phyloP scores from a whole-genome alignment of 2,329 filamentous ascomycete genomes.

The Rhinocladiella mackenziei region DNA sequence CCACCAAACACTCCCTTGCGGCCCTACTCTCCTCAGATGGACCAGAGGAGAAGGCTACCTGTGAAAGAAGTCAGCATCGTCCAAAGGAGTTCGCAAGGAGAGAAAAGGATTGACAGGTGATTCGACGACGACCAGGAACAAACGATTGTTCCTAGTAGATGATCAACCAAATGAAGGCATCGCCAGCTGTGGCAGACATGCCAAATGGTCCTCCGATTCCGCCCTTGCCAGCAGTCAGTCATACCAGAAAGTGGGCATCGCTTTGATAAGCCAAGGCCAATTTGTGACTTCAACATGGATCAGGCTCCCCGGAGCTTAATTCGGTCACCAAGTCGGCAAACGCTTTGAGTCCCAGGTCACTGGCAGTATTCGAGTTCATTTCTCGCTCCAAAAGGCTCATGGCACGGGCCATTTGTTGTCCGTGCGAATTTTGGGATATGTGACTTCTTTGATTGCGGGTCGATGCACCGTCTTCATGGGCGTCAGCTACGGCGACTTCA shows the following conservation, averaged over 20 bases:
- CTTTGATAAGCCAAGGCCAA: neutral
- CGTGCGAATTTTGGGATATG: slow-evolving; percentile 6
- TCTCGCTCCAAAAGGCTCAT: slow-evolving; percentile 10
- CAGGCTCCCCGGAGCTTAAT: slow-evolving; percentile 2
- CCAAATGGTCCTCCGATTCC: slow-evolving; percentile 12
- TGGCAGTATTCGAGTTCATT: slow-evolving; percentile 14
- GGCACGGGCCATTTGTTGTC: slow-evolving; percentile 15
- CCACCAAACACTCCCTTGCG: slow-evolving; percentile 15
- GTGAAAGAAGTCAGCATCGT: too few relatives aligned
- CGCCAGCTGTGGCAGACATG: neutral
- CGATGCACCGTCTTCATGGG: slow-evolving; percentile 31
- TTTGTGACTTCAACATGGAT: too few relatives aligned
- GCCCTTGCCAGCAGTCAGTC: neutral
- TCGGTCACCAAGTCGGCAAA: slow-evolving; percentile 19
- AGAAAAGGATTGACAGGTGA: slow-evolving; percentile 17
- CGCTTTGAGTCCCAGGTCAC: slow-evolving; percentile 12
- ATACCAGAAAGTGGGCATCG: slow-evolving; percentile 1
- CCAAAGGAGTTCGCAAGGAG: too few relatives aligned
- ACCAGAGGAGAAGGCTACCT: slow-evolving; percentile 22
- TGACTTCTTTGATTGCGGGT: slow-evolving; percentile 1
- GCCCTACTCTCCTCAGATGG: slow-evolving; percentile 18
- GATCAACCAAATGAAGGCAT: too few relatives aligned
- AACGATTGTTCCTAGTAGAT: too few relatives aligned
- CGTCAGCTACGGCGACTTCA: slow-evolving; percentile 33
- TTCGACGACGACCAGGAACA: slow-evolving; percentile 7